phyloP scores from a whole-genome alignment of 768 basidiomycete genomes.

The Glaciozyma martinii region DNA sequence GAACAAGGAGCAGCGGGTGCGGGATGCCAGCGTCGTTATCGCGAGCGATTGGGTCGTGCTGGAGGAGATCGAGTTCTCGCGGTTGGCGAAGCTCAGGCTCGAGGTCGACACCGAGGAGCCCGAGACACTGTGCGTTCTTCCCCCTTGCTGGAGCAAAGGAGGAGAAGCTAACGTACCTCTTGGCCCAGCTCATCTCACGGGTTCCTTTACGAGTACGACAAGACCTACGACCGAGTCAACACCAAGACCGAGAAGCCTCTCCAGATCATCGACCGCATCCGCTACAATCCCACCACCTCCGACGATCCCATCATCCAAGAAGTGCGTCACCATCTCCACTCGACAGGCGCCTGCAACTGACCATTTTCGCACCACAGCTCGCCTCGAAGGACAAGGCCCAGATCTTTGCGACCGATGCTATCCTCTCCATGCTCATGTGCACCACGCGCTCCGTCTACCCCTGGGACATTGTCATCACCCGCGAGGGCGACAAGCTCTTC shows the following conservation, averaged over 20 bases:
- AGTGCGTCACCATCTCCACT: slow-evolving; percentile 43
- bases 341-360: slow-evolving; percentile 11
- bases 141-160: not conserved
- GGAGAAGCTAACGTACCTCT: slow-evolving; percentile 7
- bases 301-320: slow-evolving; percentile 95
- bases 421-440: slow-evolving; percentile 91
- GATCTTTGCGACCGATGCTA: slow-evolving; percentile 89
- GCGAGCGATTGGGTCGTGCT: slow-evolving; percentile 86
- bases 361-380: slow-evolving; percentile 54
- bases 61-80: slow-evolving; percentile 94
- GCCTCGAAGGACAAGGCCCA: slow-evolving; percentile 69
- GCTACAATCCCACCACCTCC: slow-evolving; percentile 94
- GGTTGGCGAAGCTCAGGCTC: slow-evolving; percentile 80
- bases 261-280: slow-evolving; percentile 84
- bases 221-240: slow-evolving; percentile 86
- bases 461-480: slow-evolving; percentile 94
- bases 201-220: slow-evolving; percentile 84
- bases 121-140: slow-evolving; percentile 64
- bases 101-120: slow-evolving; percentile 73
- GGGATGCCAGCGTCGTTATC: slow-evolving; percentile 90
- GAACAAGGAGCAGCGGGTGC: slow-evolving; percentile 80
- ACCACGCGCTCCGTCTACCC: slow-evolving; percentile 91
- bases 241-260: slow-evolving; percentile 86
- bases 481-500: slow-evolving; percentile 86
- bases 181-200: slow-evolving; percentile 67